Percentiles rank a stretch among this genome's conserved stretches.
phyloP scores from a whole-genome alignment of 2,329 filamentous ascomycete species.

The Sporothrix pseudoabietina region DNA sequence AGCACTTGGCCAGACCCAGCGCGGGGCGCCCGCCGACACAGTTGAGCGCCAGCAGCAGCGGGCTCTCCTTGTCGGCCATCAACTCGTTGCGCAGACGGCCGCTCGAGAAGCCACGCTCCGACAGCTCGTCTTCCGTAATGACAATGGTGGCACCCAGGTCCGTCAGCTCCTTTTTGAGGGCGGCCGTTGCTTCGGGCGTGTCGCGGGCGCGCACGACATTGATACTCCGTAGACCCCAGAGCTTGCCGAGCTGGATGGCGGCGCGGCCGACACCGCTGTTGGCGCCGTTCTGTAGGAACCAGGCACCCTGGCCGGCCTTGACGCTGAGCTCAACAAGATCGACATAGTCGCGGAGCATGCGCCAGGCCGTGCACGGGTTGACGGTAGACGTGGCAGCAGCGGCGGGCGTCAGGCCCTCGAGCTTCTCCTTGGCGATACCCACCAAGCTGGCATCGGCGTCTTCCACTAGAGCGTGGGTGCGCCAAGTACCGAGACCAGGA shows the following conservation, averaged over 20 bases:
- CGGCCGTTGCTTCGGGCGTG: constrained; percentile 64
- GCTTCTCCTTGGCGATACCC: constrained; percentile 51
- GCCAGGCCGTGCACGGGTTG: constrained; percentile 92
- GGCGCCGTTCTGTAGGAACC: constrained; percentile 96
- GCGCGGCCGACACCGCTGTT: constrained; percentile 91
- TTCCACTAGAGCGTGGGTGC: constrained; percentile 79
- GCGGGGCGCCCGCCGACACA: constrained; percentile 91
- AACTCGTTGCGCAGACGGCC: constrained; percentile 60
- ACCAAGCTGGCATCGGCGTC: constrained; percentile 60
- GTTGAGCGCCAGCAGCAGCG: constrained; percentile 79
- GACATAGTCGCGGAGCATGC: constrained; percentile 83
- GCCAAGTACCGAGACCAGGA: constrained; percentile 89
- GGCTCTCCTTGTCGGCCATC: constrained; percentile 59
- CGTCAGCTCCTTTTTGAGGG: constrained; percentile 55
- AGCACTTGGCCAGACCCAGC: constrained; percentile 72
- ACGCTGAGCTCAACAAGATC: constrained; percentile 52
- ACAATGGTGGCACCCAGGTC: constrained; percentile 61
- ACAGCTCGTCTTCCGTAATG: constrained; percentile 58
- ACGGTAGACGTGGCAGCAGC: constrained; percentile 88
- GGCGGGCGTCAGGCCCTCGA: constrained; percentile 60
- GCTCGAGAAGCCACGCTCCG: constrained; percentile 59
- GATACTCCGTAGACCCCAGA: constrained; percentile 89
- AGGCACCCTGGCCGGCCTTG: constrained; percentile 68
- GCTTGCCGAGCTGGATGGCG: constrained; percentile 80
- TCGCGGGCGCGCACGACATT: constrained; percentile 80